These are phyloP conservation scores for Nicotiana noctiflora DNA, from an alignment of 257 asterid genomes.

Conservation along the genomic window DNA sequence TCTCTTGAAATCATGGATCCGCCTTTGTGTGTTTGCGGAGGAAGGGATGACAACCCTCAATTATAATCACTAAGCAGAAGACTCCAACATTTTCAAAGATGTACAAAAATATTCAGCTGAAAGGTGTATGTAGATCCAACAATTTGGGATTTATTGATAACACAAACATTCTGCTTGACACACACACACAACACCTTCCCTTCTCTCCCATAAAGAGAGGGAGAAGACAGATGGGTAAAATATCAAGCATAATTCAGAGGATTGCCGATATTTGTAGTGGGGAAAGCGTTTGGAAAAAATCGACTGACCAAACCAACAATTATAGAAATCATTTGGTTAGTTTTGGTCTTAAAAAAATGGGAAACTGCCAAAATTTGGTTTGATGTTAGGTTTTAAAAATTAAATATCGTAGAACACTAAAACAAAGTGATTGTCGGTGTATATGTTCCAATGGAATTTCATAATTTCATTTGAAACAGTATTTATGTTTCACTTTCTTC, in stretches of 20 bases:
- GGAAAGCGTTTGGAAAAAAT: background rate
- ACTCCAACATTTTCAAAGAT: background rate
- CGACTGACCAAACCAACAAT: background rate
- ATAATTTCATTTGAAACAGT: background rate
- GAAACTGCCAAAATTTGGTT: background rate
- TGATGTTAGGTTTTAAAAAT: background rate
- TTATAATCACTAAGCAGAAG: background rate
- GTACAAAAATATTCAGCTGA: conserved; percentile 1
- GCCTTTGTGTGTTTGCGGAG: too few species aligned
- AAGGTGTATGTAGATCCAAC: conserved; percentile 4
- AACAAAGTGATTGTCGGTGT: background rate
- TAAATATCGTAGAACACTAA: background rate
- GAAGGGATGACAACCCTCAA: background rate
- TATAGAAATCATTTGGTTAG: background rate
- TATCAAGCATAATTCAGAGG: background rate
- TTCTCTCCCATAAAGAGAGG: background rate
- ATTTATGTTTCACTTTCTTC: background rate
- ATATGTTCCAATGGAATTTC: background rate
- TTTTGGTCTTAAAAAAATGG: background rate
- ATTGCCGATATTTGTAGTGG: background rate
- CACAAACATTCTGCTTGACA: background rate
- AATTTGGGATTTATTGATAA: background rate
- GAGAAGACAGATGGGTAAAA: background rate
- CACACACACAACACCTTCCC: background rate
- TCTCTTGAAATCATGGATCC: too few species aligned